phyloP scores from a whole-genome alignment of 1,284 basidiomycete genomes.

The Lentinula novae-zelandiae region DNA sequence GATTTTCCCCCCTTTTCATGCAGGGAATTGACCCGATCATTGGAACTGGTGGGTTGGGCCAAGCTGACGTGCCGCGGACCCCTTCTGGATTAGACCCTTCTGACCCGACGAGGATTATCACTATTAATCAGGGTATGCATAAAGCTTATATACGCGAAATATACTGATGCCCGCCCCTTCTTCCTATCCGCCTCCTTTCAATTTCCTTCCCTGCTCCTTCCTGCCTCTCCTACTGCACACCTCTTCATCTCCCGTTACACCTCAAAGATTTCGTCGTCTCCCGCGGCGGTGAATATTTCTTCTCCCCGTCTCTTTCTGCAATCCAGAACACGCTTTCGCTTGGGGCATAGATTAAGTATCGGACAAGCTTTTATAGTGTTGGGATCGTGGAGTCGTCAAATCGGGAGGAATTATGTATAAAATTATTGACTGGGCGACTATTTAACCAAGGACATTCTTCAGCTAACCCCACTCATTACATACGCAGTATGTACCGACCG shows the following conservation, averaged over 20 bases:
- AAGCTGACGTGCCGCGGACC: not conserved
- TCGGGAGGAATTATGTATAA: too few relatives aligned
- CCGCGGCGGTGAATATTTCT: slow-evolving; percentile 35
- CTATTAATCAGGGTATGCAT: slow-evolving; percentile 8
- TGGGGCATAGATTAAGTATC: not conserved
- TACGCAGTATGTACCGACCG: too few relatives aligned
- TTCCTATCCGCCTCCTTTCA: not conserved
- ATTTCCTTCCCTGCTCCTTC: not conserved
- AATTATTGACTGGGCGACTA: too few relatives aligned
- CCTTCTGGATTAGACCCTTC: slow-evolving; percentile 18
- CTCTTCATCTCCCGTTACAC: not conserved
- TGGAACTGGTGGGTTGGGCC: slow-evolving; percentile 8
- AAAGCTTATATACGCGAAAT: too few relatives aligned
- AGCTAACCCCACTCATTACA: too few relatives aligned
- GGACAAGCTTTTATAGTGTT: too few relatives aligned
- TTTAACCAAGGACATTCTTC: too few relatives aligned
- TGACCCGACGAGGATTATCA: not conserved
- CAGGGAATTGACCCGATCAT: slow-evolving; percentile 24
- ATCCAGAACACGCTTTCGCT: slow-evolving; percentile 7
- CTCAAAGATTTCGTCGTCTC: slow-evolving; percentile 27
- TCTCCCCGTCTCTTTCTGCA: slow-evolving; percentile 29
- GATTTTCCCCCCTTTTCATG: not conserved
- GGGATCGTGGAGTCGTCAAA: too few relatives aligned
- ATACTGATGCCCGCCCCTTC: too few relatives aligned
- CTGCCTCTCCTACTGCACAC: too few relatives aligned